Evolutionary conservation across 192 early-diverging fungal species (phyloP), one percentile per base, ranked within the genome.

Genomic region (Coemansia sp.): DNA sequence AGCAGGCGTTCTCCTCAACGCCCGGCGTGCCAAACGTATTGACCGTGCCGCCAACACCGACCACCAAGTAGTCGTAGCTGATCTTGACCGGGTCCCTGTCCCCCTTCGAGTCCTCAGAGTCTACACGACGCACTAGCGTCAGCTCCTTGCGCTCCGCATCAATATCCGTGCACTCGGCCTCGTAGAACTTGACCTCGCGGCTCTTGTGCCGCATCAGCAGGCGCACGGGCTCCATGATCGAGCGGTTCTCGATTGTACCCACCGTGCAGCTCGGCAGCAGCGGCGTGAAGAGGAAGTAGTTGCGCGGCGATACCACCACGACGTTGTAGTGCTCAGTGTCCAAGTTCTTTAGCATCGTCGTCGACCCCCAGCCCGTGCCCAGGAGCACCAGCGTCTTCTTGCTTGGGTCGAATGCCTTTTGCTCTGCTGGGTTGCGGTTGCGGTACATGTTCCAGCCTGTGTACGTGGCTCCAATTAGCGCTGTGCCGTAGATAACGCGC

Each of bases 101-200:
- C 4, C 56, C 56, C 54, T 59, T 38, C 22, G 67, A 83, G 38
- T 59, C 73, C 43, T 94, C 91, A 27, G 89, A 87, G 59, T 88
- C 84, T 39, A 43, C 46, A 65, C 60, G 74, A 84, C 91, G 92
- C 77, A 87, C 80, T 60, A 98, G 85, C 19, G 86, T 89, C 59
- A 98, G 85, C n/a, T 81, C 83, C 83, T 96, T 94, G 43, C 84
- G 85, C 22, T 86, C 87, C 7, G 89, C 89, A 59, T 98, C 92
- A 65, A 98, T 94, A n/a, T 91, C 85, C 6, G 87, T 94, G 86
- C 94, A 95, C 64, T 90, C 92, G 64, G 91, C 94, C 76, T 98
- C 96, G 62, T 92, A 89, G 66, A 96, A 94, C 79, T 85, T 87
- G 72, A 95, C 88, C 64, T 89, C 89, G 40, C 93, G 87, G 42